phyloP scores from a whole-genome alignment of 192 early-diverging fungal genomes.

The Backusella parvicylindrica region DNA sequence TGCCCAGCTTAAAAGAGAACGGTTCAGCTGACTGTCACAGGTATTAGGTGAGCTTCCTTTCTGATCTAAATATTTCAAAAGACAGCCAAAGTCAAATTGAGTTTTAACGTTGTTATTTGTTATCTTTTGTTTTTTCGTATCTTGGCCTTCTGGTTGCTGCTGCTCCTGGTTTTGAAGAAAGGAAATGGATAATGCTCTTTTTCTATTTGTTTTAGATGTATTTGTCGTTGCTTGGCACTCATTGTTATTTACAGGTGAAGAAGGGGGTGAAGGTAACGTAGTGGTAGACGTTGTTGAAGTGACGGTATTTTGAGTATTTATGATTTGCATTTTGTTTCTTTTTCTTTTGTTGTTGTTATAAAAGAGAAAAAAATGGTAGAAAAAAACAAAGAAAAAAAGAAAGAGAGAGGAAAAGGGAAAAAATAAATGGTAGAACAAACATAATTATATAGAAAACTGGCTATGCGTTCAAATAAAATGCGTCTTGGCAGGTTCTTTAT shows the following conservation, averaged over 20 bases:
- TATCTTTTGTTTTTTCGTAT: constrained; percentile 7
- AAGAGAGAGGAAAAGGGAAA: not conserved
- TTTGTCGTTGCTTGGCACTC: not conserved
- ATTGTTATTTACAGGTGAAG: constrained; percentile 10
- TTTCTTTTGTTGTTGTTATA: not conserved
- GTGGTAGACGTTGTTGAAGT: not conserved
- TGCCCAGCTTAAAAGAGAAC: constrained; percentile 18
- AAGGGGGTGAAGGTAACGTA: constrained; percentile 18
- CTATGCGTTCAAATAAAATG: not conserved
- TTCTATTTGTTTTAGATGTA: not conserved
- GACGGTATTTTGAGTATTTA: not conserved
- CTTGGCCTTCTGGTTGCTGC: not conserved
- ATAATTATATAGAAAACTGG: not conserved
- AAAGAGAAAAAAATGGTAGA: not conserved
- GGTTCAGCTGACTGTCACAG: not conserved
- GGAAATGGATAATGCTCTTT: not conserved
- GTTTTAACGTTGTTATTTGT: not conserved
- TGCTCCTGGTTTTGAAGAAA: not conserved
- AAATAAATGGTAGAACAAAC: not conserved
- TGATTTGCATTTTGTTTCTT: not conserved
- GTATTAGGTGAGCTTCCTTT: constrained; percentile 11
- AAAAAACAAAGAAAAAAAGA: not conserved
- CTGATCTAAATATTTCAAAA: constrained; percentile 6
- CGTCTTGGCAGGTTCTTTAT: constrained; percentile 3
- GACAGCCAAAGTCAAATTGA: not conserved